Conservation (phyloP, 1,284 basidiomycete genomes). For the Cutaneotrichosporon cavernicola region DNA sequence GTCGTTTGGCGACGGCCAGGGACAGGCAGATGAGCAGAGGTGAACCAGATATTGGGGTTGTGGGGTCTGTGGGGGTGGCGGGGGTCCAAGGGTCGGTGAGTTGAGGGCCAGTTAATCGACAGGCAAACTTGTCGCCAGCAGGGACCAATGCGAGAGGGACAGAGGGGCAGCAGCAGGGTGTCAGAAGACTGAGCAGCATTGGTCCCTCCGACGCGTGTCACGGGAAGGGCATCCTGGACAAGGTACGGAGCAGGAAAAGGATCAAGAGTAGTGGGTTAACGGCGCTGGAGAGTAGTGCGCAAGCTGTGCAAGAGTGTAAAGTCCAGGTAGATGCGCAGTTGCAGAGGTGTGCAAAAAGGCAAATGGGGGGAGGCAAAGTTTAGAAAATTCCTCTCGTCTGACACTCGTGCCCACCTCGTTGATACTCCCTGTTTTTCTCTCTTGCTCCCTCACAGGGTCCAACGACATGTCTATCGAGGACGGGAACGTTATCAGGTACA, state of each 20-base stretch:
- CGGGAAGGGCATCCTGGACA: conserved; percentile 4
- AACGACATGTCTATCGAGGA: conserved; percentile 15
- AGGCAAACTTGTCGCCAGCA: not conserved
- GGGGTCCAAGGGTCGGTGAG: conserved; percentile 1
- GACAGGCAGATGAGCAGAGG: conserved; percentile 9
- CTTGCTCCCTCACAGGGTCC: conserved; percentile 5
- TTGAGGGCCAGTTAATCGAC: not conserved
- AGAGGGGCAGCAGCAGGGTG: not conserved
- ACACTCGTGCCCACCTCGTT: too few relatives aligned
- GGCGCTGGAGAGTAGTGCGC: not conserved
- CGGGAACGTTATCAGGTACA: conserved; percentile 21
- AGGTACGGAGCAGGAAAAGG: conserved; percentile 2
- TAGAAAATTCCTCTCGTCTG: not conserved
- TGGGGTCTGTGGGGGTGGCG: not conserved
- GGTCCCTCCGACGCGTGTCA: conserved; percentile 9
- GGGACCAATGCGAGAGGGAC: not conserved
- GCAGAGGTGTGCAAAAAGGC: not conserved
- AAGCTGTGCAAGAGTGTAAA: not conserved
- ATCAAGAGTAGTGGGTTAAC: not conserved
- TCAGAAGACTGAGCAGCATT: not conserved
- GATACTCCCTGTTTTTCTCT: not conserved
- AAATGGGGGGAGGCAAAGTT: too few relatives aligned
- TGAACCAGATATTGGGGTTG: not conserved
- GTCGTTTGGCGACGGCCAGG: conserved; percentile 12
- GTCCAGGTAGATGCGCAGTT: not conserved